These are phyloP conservation scores for Blastomyces silverae DNA, from an alignment of 2,329 filamentous ascomycete species.

Conservation along the genomic window DNA sequence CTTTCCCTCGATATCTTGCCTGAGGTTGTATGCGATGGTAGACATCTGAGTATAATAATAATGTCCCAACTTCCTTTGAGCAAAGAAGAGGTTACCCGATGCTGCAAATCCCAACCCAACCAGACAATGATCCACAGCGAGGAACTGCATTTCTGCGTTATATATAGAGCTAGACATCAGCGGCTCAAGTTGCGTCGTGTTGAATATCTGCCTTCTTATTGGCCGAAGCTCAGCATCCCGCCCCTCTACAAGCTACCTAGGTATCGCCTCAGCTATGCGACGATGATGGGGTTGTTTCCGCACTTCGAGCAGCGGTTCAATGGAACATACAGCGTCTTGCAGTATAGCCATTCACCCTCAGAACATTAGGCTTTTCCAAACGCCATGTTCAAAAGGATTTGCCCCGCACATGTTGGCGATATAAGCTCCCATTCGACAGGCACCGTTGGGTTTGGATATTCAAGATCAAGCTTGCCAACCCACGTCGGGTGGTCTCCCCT, in stretches of 20 bases:
- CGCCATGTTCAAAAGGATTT: not conserved
- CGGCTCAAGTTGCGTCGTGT: conserved; percentile 9
- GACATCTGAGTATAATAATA: too few relatives aligned
- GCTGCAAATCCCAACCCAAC: too few relatives aligned
- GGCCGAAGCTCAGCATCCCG: conserved; percentile 1
- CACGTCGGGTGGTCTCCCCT: not conserved
- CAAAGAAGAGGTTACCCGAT: too few relatives aligned
- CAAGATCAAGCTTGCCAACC: not conserved
- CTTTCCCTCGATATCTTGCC: too few relatives aligned
- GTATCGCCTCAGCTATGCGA: not conserved
- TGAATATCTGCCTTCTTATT: conserved; percentile 10
- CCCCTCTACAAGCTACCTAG: too few relatives aligned
- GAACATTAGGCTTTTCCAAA: too few relatives aligned
- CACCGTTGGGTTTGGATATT: too few relatives aligned
- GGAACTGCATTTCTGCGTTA: not conserved
- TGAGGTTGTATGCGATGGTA: too few relatives aligned
- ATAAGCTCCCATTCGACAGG: not conserved
- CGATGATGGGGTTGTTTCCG: not conserved
- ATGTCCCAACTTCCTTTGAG: too few relatives aligned
- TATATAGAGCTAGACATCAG: not conserved
- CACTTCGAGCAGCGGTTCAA: not conserved
- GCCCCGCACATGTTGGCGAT: conserved; percentile 7
- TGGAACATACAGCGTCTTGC: not conserved
- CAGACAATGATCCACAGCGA: not conserved
- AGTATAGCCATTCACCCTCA: too few relatives aligned